phyloP scores from a whole-genome alignment of 495 filamentous ascomycete species.

The Lichenothelia convexa region DNA sequence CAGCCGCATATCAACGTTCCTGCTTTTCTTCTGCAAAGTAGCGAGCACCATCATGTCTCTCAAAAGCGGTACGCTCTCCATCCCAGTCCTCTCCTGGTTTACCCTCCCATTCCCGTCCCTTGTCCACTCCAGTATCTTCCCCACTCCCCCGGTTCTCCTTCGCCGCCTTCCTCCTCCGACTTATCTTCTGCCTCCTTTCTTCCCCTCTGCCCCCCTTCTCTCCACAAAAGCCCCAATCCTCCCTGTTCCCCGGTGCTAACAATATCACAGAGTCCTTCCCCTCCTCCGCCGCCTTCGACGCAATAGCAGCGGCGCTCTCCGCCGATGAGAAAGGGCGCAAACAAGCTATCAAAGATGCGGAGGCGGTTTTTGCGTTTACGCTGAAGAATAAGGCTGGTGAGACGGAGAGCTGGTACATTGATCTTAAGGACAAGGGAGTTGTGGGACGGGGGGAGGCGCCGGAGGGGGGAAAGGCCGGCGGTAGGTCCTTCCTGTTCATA shows the following conservation, averaged over 20 bases:
- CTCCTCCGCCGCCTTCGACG: conserved; percentile 78
- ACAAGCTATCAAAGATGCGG: conserved; percentile 71
- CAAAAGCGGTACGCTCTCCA: conserved; percentile 44
- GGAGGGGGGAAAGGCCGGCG: conserved; percentile 57
- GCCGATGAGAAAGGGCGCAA: conserved; percentile 56
- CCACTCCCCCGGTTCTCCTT: conserved; percentile 3
- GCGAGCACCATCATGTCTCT: conserved; percentile 54
- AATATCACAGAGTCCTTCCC: conserved; percentile 56
- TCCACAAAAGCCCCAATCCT: not conserved
- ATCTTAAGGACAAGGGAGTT: conserved; percentile 74
- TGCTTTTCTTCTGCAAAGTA: too few species aligned
- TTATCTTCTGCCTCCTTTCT: conserved; percentile 6
- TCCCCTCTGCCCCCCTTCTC: conserved; percentile 1
- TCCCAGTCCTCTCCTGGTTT: not conserved
- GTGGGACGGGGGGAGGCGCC: conserved; percentile 58
- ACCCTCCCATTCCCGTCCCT: conserved; percentile 6
- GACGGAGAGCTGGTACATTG: conserved; percentile 79
- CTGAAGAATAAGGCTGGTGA: conserved; percentile 72
- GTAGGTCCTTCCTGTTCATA: conserved; percentile 28
- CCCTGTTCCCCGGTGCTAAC: not conserved
- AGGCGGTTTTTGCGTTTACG: conserved; percentile 77
- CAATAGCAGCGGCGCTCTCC: conserved; percentile 57
- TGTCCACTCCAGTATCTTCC: not conserved
- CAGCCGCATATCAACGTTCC: too few species aligned
- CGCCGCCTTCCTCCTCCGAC: not conserved